These are phyloP conservation scores for Cladosporium colombiae DNA, from an alignment of 2,329 filamentous ascomycete species.

Conservation along the genomic window DNA sequence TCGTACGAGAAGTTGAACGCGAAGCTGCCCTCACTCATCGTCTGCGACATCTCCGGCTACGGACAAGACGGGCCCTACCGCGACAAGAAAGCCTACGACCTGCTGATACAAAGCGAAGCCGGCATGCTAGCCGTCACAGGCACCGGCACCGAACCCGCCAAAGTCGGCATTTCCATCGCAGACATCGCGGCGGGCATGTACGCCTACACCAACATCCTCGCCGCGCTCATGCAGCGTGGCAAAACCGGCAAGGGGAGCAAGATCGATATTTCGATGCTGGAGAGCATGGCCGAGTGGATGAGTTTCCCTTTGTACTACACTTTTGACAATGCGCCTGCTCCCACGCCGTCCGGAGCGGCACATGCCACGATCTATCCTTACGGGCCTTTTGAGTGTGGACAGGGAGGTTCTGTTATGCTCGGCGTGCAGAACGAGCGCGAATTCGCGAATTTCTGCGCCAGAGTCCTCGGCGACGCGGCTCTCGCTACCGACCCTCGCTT, in stretches of 20 bases:
- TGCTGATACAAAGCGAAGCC: constrained; percentile 57
- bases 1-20: constrained; percentile 47
- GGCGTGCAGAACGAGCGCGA: constrained; percentile 59
- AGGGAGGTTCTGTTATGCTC: constrained; percentile 51
- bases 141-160: constrained; percentile 46
- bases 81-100: constrained; percentile 58
- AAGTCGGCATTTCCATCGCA: constrained; percentile 57
- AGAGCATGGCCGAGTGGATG: constrained; percentile 60
- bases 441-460: constrained; percentile 50
- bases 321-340: constrained; percentile 45
- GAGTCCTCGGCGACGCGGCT: constrained; percentile 45
- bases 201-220: constrained; percentile 54
- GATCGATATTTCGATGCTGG: constrained; percentile 58
- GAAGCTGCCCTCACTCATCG: constrained; percentile 50
- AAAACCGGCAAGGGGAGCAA: constrained; percentile 50
- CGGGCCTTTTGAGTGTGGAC: constrained; percentile 52
- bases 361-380: constrained; percentile 58
- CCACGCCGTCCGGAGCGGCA: constrained; percentile 49
- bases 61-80: constrained; percentile 54
- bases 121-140: constrained; percentile 56
- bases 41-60: constrained; percentile 58
- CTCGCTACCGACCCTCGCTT: constrained; percentile 45
- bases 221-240: constrained; percentile 46
- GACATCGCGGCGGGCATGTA: constrained; percentile 58
- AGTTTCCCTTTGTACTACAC: constrained; percentile 52